Evolutionary conservation across 2,329 filamentous ascomycete genomes (phyloP).

Genomic region (Dactylellina sp.): DNA sequence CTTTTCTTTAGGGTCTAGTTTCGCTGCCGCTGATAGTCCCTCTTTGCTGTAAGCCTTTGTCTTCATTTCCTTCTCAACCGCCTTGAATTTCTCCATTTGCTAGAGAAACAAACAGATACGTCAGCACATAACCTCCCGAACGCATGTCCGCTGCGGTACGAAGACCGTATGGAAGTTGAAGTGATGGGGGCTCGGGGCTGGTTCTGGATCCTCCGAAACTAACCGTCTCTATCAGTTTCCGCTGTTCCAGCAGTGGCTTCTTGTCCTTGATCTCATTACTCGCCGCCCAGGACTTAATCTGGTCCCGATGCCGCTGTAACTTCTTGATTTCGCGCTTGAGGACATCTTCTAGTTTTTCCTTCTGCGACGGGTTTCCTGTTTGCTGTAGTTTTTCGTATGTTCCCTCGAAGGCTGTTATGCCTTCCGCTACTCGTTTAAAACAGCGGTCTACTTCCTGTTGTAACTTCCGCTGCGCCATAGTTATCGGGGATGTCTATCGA

Average conservation of each 20-base stretch:
- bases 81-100: constrained; percentile 99
- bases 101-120: constrained; percentile 64
- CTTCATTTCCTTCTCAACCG: constrained; percentile 99
- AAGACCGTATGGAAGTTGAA: constrained; percentile 19
- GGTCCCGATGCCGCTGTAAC: constrained; percentile 93
- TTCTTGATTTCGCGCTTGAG: constrained; percentile 99
- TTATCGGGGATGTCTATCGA: constrained; percentile 61
- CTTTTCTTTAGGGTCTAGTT: constrained; percentile 96
- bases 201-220: constrained; percentile 62
- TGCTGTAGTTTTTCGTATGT: constrained; percentile 99
- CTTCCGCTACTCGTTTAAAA: constrained; percentile 98
- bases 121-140: constrained; percentile 27
- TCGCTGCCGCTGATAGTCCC: constrained; percentile 87
- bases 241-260: constrained; percentile 89
- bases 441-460: constrained; percentile 99
- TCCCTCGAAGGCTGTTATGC: constrained; percentile 87
- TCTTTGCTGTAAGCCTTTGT: constrained; percentile 99
- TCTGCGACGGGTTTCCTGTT: constrained; percentile 91
- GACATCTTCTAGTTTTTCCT: constrained; percentile 94
- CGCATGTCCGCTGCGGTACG: constrained; percentile 22
- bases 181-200: constrained; percentile 41
- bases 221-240: constrained; percentile 97
- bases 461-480: constrained; percentile 94
- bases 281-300: constrained; percentile 99
- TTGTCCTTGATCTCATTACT: constrained; percentile 99